Evolutionary conservation across 2,329 filamentous ascomycete genomes (phyloP), one percentile per base, ranked within the genome.

Genomic region (Colletotrichum karsti): DNA sequence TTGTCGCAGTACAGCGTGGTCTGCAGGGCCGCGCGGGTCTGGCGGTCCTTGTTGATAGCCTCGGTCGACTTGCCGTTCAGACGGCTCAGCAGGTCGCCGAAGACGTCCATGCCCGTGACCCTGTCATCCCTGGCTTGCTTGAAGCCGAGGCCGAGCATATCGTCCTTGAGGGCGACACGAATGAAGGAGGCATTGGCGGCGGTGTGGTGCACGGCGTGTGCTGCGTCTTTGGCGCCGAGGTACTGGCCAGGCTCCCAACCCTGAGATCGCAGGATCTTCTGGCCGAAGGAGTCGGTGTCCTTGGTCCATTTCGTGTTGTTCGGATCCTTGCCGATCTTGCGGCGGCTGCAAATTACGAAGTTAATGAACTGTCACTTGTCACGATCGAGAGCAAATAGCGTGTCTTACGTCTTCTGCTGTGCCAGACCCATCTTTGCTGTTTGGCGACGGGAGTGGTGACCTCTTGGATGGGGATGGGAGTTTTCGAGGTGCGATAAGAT

Each of bases 281-380:
- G 95, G 73, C 96, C 96, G 78, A 96, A 98, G 60, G 90, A 91
- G 63, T 87, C 88, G 71, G 92, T 93, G 77, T 95, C 92, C 75
- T 91, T 91, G 63, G 92, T 91, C 96, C 96, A 99, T 86, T 89
- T 90, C 53, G 93, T 97, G 80, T 98, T 99, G 82, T 98, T 98
- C 7, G 96, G 96, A 81, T 99, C 96, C 77, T 92, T 87, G 72
- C 92, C 92, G 76, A 98, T 90, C 82, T 95, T 97, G 53, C 85
- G 85, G 73, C 77, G 79, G 70, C 78, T 82, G 57, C 5, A 70
- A 7, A 20, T 39, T 18, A 18, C 5, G 5, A 28, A 15, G 33
- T 67, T 18, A 67, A 24, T 5, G 7, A 20, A 20, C 18, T 20
- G 7, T 15, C 4, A 12, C 18, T 22, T 24, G n/a, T 35, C 30